Conservation (phyloP, 2,329 filamentous ascomycete species). For the Pestalotiopsis sp. region DNA sequence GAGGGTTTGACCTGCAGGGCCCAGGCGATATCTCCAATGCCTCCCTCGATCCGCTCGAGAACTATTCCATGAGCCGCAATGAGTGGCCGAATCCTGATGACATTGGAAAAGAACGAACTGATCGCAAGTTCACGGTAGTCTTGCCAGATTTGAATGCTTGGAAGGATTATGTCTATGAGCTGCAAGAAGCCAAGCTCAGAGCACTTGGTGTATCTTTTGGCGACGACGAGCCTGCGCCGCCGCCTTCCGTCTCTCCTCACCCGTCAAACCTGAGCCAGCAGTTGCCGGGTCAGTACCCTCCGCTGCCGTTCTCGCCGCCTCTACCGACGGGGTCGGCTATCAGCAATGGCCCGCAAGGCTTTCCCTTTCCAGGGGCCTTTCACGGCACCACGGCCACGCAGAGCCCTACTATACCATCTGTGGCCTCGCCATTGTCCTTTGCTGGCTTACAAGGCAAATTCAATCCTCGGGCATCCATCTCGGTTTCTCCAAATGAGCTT, state of each 20-base stretch:
- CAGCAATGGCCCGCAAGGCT: constrained; percentile 61
- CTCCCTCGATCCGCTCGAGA: constrained; percentile 29
- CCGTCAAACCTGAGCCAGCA: constrained; percentile 64
- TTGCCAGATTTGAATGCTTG: constrained; percentile 70
- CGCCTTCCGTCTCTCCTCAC: constrained; percentile 66
- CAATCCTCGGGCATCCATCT: constrained; percentile 73
- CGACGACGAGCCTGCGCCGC: constrained; percentile 65
- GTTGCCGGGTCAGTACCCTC: constrained; percentile 72
- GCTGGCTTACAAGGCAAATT: constrained; percentile 56
- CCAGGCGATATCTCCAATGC: constrained; percentile 25
- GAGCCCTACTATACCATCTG: constrained; percentile 63
- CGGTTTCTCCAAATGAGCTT: constrained; percentile 62
- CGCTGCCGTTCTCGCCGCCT: constrained; percentile 80
- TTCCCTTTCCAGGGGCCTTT: constrained; percentile 59
- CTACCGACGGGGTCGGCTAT: constrained; percentile 76
- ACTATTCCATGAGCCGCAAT: constrained; percentile 63
- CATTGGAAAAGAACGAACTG: constrained; percentile 53
- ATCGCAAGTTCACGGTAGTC: constrained; percentile 58
- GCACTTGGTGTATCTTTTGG: constrained; percentile 85
- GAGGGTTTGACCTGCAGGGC: constrained; percentile 67
- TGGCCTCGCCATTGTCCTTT: constrained; percentile 74
- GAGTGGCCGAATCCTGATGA: constrained; percentile 68
- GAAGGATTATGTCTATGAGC: constrained; percentile 76
- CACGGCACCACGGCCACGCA: constrained; percentile 60
- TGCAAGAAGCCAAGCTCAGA: constrained; percentile 89